Evolutionary conservation across 306 rosid species (phyloP), one percentile per base, ranked within the genome.

Genomic region (Urtica urens): DNA sequence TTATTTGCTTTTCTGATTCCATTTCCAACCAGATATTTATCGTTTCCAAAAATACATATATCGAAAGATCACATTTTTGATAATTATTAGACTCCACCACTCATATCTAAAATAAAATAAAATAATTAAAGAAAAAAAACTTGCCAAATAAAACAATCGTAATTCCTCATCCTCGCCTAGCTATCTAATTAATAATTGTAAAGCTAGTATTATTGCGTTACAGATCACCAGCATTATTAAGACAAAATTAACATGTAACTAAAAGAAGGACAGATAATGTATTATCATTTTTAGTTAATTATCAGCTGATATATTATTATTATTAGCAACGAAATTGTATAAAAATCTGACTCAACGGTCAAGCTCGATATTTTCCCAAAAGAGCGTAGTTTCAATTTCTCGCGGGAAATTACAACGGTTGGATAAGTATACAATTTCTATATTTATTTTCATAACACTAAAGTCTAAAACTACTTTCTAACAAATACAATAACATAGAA

Each of bases 311-410:
- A 35, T 16, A 35, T 10, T 3, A 35, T 10, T 35, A 35, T 7
- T 31, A 31, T 13, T 31, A 31, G 13, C 37, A 31, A 7, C 13
- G 37, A 7, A 8, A 7, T 31, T 7, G 13, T 31, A 1, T 10
- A 35, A 1, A 4, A 35, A 1, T 10, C 16, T 2, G 6, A 50
- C 23, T 3, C 33, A 35, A 26, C 48, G 19, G 25, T 38, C 28
- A 26, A 20, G 23, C 38, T 16, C 17, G 34, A 35, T 38, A 22
- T 19, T 44, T 50, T 21, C 7, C 3, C 23, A 1, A 8, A 8
- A 3, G n/a, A 41, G 15, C 53, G 21, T 17, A 7, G 22, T 7
- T 35, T 14, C 38, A 60, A 63, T 34, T 59, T 63, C 30, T 65
- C 61, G 57, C 47, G 23, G 38, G 27, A 9, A 23, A 10, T 1